phyloP scores from a whole-genome alignment of 495 filamentous ascomycete species.

The Tuber borchii region DNA sequence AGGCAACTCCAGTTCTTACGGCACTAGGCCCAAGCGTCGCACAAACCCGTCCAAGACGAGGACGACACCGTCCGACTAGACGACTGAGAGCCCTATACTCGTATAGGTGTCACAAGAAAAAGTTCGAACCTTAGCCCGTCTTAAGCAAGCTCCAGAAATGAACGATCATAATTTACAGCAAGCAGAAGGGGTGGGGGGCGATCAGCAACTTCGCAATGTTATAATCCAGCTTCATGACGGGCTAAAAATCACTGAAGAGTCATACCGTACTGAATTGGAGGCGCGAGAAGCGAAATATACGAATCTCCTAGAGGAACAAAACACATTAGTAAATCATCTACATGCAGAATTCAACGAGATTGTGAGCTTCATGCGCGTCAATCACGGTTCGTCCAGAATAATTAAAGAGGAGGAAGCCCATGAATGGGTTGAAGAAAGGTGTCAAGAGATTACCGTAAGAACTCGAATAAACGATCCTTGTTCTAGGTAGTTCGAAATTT shows the following conservation, averaged over 20 bases:
- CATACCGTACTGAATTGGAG: slow-evolving; percentile 12
- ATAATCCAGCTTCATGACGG: slow-evolving; percentile 24
- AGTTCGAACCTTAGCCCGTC: slow-evolving; percentile 28
- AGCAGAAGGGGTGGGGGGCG: not conserved
- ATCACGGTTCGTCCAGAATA: slow-evolving; percentile 33
- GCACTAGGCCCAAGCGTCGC: too few species aligned
- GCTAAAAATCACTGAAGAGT: slow-evolving; percentile 21
- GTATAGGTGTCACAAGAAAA: too few species aligned
- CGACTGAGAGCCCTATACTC: too few species aligned
- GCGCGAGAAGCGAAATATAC: slow-evolving; percentile 28
- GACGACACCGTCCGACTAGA: too few species aligned
- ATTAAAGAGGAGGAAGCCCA: slow-evolving; percentile 34
- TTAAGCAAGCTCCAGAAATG: slow-evolving; percentile 14
- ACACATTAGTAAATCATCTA: slow-evolving; percentile 34
- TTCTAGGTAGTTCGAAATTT: too few species aligned
- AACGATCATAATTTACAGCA: not conserved
- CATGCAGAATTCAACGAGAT: slow-evolving; percentile 39
- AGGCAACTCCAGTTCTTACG: too few species aligned
- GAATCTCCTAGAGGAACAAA: slow-evolving; percentile 31
- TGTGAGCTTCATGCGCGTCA: slow-evolving; percentile 39
- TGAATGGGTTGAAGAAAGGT: slow-evolving; percentile 36
- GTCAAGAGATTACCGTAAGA: slow-evolving; percentile 28
- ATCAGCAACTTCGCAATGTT: slow-evolving; percentile 8
- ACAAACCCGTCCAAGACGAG: too few species aligned
- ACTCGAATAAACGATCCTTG: too few species aligned